Evolutionary conservation across 495 filamentous ascomycete species (phyloP), one percentile per base, ranked within the genome.

Genomic region (Aspergillus cavernicola): DNA sequence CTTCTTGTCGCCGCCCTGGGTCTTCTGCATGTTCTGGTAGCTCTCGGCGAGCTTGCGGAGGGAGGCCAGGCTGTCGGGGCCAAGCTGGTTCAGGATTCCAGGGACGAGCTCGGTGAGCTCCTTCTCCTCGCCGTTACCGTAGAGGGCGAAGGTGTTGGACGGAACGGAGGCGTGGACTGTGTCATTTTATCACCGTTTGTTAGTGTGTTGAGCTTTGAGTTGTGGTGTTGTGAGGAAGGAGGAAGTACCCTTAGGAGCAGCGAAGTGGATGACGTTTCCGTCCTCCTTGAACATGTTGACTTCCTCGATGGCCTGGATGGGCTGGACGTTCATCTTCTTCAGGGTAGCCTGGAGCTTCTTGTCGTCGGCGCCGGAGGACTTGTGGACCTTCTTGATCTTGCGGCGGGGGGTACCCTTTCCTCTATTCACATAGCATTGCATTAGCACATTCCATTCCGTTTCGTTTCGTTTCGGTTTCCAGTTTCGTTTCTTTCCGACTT

Each of bases 281-380:
- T 98, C 93, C 72, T 88, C 86, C 84, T 97, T 98, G 85, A 97
- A 97, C 95, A 97, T 98, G 84, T 98, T 98, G 68, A 98, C 93
- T 79, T 98, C 93, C 84, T 98, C 93, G 63, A 98, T 97, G 51
- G 86, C 89, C 80, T 96, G 92, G 77, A 98, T 96, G 65, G 93
- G 90, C 80, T 93, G 90, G 48, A 91, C 89, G 74, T 90, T 93
- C 73, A 96, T 83, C 83, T 96, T 96, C 85, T 95, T 96, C 33
- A 95, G 79, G 50, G 90, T 78, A 36, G 87, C 82, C 78, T 98
- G 93, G 31, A 98, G 89, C 84, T 98, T 98, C 86, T 97, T 97
- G 85, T 98, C 93, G 70, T 98, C 93, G 67, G 85, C 89, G 70
- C 85, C 87, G 58, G 87, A 85, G 69, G 82, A 87, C 73, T 92